A percentile compares a stretch with the other conserved stretches of the same genome.
These are phyloP conservation scores for Saccharomycopsis babjevae DNA, from an alignment of 805 yeast genomes.

Conservation along the genomic window DNA sequence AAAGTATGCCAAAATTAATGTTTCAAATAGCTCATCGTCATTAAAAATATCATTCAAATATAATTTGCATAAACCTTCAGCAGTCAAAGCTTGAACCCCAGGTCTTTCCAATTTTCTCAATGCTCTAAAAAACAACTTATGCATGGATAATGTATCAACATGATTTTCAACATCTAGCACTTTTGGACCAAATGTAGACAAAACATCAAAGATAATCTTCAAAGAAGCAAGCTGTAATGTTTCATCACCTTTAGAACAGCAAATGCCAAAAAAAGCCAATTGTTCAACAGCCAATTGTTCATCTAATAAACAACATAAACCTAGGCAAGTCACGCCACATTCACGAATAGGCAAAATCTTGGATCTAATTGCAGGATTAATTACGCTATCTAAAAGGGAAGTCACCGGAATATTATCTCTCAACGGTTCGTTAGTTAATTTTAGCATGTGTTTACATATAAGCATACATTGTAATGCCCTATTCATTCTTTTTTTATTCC, in stretches of 20 bases:
- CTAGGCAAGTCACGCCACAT: slow-evolving; percentile 65
- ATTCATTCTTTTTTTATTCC: slow-evolving; percentile 19
- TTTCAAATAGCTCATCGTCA: slow-evolving; percentile 62
- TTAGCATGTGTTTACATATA: slow-evolving; percentile 60
- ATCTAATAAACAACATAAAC: slow-evolving; percentile 70
- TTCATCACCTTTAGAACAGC: slow-evolving; percentile 58
- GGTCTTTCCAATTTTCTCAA: slow-evolving; percentile 48
- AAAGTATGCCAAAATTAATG: slow-evolving; percentile 64
- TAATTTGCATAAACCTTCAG: slow-evolving; percentile 78
- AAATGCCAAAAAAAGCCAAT: slow-evolving; percentile 54
- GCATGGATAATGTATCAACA: slow-evolving; percentile 56
- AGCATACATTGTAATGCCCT: slow-evolving; percentile 48
- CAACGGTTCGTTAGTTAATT: slow-evolving; percentile 53
- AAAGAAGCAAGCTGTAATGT: slow-evolving; percentile 52
- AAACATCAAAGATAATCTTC: slow-evolving; percentile 64
- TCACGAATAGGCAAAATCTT: slow-evolving; percentile 44
- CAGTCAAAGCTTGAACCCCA: slow-evolving; percentile 66
- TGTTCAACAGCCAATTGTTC: slow-evolving; percentile 53
- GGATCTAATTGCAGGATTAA: slow-evolving; percentile 67
- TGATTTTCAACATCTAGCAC: slow-evolving; percentile 52
- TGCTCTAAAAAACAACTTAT: slow-evolving; percentile 59
- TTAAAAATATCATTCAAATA: slow-evolving; percentile 65
- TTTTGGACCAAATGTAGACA: slow-evolving; percentile 65
- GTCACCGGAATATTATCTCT: slow-evolving; percentile 54
- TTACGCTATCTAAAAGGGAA: slow-evolving; percentile 64